Conservation (phyloP, 371 early-diverging fungal genomes). For the Mortierella sp. region DNA sequence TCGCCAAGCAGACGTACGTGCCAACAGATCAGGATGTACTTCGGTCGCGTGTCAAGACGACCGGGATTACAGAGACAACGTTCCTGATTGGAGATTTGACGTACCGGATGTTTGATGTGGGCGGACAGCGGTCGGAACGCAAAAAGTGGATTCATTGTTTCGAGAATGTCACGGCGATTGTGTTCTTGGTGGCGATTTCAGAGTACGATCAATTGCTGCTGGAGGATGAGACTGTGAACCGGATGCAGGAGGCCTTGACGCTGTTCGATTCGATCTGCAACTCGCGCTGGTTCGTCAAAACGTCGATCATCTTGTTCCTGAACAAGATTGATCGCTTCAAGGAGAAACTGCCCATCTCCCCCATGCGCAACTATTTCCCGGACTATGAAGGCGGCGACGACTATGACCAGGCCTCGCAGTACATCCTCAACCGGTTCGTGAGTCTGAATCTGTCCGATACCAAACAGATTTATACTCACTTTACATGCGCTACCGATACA, state of each 20-base stretch:
- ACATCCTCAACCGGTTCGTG: constrained; percentile 86
- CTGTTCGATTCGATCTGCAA: constrained; percentile 97
- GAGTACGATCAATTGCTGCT: constrained; percentile 97
- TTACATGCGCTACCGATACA: constrained; percentile 98
- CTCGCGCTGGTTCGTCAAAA: constrained; percentile 92
- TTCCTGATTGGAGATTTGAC: constrained; percentile 88
- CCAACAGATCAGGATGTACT: constrained; percentile 94
- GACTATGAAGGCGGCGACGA: constrained; percentile 75
- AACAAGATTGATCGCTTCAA: constrained; percentile 97
- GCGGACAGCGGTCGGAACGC: constrained; percentile 94
- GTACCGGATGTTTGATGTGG: constrained; percentile 95
- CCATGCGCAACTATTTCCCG: constrained; percentile 85
- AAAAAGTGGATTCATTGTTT: constrained; percentile 97
- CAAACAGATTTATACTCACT: constrained; percentile 93
- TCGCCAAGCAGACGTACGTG: constrained; percentile 77
- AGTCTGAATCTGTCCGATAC: constrained; percentile 81
- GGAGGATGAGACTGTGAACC: constrained; percentile 96
- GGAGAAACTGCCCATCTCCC: constrained; percentile 85
- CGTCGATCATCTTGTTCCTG: constrained; percentile 93
- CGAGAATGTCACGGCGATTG: constrained; percentile 95
- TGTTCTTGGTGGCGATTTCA: constrained; percentile 93
- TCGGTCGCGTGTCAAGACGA: constrained; percentile 89
- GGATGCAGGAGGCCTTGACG: constrained; percentile 95
- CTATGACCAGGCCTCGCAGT: constrained; percentile 85
- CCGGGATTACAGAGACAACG: constrained; percentile 89